Base-by-base conservation (phyloP, 305 asterid species). In the Solanum chacoense region DNA sequence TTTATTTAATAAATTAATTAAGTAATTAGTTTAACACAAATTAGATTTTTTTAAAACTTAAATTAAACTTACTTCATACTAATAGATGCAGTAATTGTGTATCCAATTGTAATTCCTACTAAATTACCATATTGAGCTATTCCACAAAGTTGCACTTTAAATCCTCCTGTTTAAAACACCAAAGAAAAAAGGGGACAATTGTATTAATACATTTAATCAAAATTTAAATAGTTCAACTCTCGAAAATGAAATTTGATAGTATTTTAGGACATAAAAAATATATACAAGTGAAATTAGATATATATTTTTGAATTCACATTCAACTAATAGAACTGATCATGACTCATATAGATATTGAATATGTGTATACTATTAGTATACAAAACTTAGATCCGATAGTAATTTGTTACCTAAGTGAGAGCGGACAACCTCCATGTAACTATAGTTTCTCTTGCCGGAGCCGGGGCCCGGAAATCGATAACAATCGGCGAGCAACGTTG, bases 31-130 rank as follows among this genome's bases (percentile, higher is more conserved):
- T 72, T 28, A 65, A 24, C 14, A 18, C n/a, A 74, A 87, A 3
- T 36, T 26, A 9, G 0, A 26, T 26, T 14, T 7, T 7, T 69
- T 85, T 1, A 1, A 24, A 22, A 28, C 8, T 3, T 63, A 29
- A 31, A 24, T 45, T 45, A 38, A 59, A 88, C 99, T 95, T 88
- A 96, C 99, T 93, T 98, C 98, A 95, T 95, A 84, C 98, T 96
- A 14, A 95, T 93, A 8, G 99, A 92, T 14, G 99, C 92, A 1
- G 98, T 95, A 65, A 96, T 94, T 78, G 97, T 94, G 90, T 96
- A 96, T 69, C 99, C 99, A 81, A 96, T 91, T 3, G 97, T 94
- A 31, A 92, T 88, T 29, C 99, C 99, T 4, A 95, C 90, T 31
- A 96, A 93, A 89, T 93, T 95, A 8, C 86, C 93, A 37, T 96